Conservation (phyloP, 1,284 basidiomycete genomes). For the Inonotus obliquus region DNA sequence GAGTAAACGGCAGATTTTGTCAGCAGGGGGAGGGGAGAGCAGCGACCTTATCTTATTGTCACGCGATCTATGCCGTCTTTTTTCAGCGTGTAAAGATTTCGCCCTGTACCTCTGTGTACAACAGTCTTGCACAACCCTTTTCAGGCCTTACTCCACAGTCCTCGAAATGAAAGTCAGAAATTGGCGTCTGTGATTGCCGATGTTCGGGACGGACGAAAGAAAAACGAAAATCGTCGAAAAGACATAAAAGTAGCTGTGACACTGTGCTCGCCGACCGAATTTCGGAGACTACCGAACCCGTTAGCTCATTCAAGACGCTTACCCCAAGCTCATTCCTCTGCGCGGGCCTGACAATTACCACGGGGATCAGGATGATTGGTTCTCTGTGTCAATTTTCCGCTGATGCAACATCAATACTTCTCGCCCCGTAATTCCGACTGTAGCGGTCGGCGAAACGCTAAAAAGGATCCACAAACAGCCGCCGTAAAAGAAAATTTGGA, state of each 20-base stretch:
- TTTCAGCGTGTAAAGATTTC: conserved; percentile 16
- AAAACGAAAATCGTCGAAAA: background rate
- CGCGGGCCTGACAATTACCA: background rate
- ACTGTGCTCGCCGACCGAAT: background rate
- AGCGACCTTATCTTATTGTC: conserved; percentile 13
- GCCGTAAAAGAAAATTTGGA: background rate
- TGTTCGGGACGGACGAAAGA: background rate
- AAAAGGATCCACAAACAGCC: conserved; percentile 7
- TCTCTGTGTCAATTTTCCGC: background rate
- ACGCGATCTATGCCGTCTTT: conserved; percentile 10
- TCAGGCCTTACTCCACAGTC: conserved; percentile 13
- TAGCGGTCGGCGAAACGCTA: background rate
- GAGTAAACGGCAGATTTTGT: conserved; percentile 7
- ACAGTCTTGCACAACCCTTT: conserved; percentile 15
- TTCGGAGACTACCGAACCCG: conserved; percentile 15
- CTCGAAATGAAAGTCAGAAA: conserved; percentile 11
- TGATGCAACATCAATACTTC: background rate
- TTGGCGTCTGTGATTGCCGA: conserved; percentile 5
- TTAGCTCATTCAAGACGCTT: background rate
- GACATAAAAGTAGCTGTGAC: background rate
- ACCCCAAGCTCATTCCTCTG: background rate
- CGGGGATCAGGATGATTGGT: background rate
- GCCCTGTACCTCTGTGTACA: conserved; percentile 14
- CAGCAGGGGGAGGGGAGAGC: conserved; percentile 8
- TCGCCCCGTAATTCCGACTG: background rate